A percentile compares a stretch with the other conserved stretches of the same genome.
phyloP scores from a whole-genome alignment of 106 monocot species.

The Dioscorea zingiberensis region DNA sequence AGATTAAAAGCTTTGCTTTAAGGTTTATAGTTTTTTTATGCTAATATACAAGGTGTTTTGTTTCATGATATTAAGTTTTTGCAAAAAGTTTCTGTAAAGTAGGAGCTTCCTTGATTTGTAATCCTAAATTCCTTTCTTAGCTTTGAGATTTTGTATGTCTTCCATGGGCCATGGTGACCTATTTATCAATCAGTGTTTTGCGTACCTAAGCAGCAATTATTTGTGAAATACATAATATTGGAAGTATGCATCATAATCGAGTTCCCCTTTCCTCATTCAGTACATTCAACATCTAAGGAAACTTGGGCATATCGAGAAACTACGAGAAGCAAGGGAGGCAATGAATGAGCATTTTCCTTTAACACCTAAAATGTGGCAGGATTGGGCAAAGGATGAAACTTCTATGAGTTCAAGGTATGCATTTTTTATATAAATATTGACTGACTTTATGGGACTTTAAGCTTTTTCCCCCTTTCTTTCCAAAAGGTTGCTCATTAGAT shows the following conservation, averaged over 20 bases:
- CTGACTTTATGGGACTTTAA: not conserved
- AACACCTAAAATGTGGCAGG: constrained; percentile 80
- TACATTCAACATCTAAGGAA: constrained; percentile 76
- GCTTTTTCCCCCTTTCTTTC: not conserved
- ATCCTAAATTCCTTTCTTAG: not conserved
- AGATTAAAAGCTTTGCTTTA: not conserved
- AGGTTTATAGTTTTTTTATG: too few species aligned
- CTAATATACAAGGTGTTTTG: too few species aligned
- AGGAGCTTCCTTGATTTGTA: too few species aligned
- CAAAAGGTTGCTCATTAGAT: not conserved
- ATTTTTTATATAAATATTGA: not conserved
- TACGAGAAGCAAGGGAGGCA: constrained; percentile 59
- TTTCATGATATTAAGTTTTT: too few species aligned
- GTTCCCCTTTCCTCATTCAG: constrained; percentile 21
- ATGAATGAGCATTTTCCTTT: constrained; percentile 80
- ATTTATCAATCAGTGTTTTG: too few species aligned
- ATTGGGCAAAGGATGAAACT: constrained; percentile 79
- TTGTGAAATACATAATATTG: not conserved
- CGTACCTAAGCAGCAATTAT: not conserved
- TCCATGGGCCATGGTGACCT: not conserved
- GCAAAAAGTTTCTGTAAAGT: too few species aligned
- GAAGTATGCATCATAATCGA: not conserved
- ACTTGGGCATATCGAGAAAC: constrained; percentile 60
- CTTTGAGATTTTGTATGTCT: not conserved
- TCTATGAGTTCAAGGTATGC: constrained; percentile 47